Base-by-base conservation (phyloP, 495 filamentous ascomycete genomes). In the Gamarada debralockiae region DNA sequence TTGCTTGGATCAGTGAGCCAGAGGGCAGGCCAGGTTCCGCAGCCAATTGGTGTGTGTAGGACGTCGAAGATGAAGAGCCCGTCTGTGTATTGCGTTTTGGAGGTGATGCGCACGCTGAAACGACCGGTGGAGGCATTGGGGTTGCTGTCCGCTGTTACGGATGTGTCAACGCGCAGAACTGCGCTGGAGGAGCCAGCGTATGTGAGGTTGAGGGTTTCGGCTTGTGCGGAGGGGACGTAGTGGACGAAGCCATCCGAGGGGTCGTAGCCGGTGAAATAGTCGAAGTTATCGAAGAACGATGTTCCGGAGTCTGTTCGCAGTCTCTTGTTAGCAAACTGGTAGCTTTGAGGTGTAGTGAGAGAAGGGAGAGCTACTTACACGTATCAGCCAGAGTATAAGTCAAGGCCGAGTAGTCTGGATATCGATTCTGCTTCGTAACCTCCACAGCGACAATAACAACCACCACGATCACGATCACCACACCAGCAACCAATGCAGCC, bases 1-100 rank as follows among this genome's bases (percentile, higher is more conserved):
- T 80, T 71, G 29, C 64, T 53, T 48, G 78, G 79, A 31, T 79
- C 65, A 52, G 77, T 70, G 73, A 65, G 53, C 57, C 59, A 63
- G 38, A 88, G 76, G 0, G 79, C 79, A 0, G 77, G 77, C 78
- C 78, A 81, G 13, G 76, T 79, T 1, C 68, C 76, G 53, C 77
- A 82, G 15, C 56, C 60, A 4, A 53, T 44, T 8, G 59, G 59
- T 7, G 54, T 53, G 45, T 59, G 60, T 10, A 50, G 31, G 2
- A 64, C 73, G 44, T 82, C 78, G 53, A 80, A 81, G 56, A 82
- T 54, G 59, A 82, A 82, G 2, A 58, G 39, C 29, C 79, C 68
- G 44, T 22, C 23, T 5, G 41, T 23, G 21, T 80, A 82, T 18
- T 61, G 66, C 3, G 60, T 68, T 27, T 71, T 76, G 3, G 77